These are phyloP conservation scores for Athelia psychrophila DNA, from an alignment of 1,284 basidiomycete genomes.

Conservation along the genomic window DNA sequence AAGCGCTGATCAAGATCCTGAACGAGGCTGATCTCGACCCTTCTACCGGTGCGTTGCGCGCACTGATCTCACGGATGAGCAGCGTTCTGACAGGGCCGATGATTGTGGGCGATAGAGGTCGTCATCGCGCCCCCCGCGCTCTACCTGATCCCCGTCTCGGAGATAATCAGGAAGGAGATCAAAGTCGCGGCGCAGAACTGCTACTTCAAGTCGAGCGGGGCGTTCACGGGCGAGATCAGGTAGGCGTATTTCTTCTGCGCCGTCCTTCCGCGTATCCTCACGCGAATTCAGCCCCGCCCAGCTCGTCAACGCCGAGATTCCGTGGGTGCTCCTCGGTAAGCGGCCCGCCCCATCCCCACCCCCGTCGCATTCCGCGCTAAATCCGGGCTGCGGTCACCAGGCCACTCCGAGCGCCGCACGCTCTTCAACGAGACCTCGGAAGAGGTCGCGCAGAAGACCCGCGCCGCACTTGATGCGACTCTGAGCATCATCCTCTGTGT, in stretches of 20 bases:
- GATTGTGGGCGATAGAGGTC: constrained; percentile 58
- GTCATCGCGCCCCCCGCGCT: constrained; percentile 90
- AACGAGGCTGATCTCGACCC: constrained; percentile 79
- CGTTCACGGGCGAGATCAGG: constrained; percentile 97
- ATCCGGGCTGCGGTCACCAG: constrained; percentile 16
- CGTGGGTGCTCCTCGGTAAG: constrained; percentile 90
- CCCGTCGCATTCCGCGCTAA: neutral
- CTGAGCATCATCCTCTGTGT: constrained; percentile 95
- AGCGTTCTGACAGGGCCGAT: no score
- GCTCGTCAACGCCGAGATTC: constrained; percentile 83
- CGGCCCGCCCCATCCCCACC: constrained; percentile 14
- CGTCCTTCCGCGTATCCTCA: constrained; percentile 4
- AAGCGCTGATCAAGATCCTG: constrained; percentile 61
- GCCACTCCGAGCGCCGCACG: constrained; percentile 94
- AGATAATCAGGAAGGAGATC: constrained; percentile 58
- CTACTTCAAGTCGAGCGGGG: constrained; percentile 83
- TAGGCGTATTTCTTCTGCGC: constrained; percentile 22
- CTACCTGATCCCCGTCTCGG: constrained; percentile 74
- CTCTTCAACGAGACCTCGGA: constrained; percentile 89
- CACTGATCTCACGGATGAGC: no score
- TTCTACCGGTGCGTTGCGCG: constrained; percentile 59
- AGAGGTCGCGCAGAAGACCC: constrained; percentile 85
- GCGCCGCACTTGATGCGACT: constrained; percentile 70
- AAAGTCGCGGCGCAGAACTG: constrained; percentile 92
- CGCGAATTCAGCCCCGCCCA: constrained; percentile 59